These are phyloP conservation scores for Fomitopsis pinicola DNA, from an alignment of 1,284 basidiomycete genomes.

Conservation along the genomic window DNA sequence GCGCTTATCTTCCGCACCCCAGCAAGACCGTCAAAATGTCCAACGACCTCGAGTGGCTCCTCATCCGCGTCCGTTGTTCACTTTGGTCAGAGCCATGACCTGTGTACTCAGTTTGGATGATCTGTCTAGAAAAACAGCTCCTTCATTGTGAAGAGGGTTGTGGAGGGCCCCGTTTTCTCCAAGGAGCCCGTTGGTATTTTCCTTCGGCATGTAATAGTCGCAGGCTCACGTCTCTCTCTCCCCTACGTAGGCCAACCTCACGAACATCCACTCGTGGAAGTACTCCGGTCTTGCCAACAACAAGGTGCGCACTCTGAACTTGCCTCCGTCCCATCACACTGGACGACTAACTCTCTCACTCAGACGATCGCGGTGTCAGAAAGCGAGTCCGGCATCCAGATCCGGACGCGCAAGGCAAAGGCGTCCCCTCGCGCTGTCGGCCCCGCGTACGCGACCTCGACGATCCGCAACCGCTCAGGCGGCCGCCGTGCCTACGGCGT, in stretches of 20 bases:
- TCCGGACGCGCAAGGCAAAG: slow-evolving; percentile 69
- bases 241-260: slow-evolving; percentile 74
- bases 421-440: slow-evolving; percentile 54
- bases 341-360: background rate
- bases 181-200: slow-evolving; percentile 71
- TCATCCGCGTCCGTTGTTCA: slow-evolving; percentile 69
- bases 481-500: slow-evolving; percentile 73
- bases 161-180: slow-evolving; percentile 76
- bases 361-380: slow-evolving; percentile 69
- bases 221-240: background rate
- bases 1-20: slow-evolving; percentile 16
- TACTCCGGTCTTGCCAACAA: slow-evolving; percentile 84
- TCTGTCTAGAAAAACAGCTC: slow-evolving; percentile 70
- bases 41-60: slow-evolving; percentile 86
- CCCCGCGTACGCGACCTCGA: slow-evolving; percentile 42
- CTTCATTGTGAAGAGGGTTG: slow-evolving; percentile 74
- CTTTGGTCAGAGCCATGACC: background rate
- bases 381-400: slow-evolving; percentile 55
- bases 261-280: slow-evolving; percentile 84
- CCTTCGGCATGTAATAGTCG: background rate
- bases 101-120: slow-evolving; percentile 1
- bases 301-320: slow-evolving; percentile 48
- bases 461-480: slow-evolving; percentile 71
- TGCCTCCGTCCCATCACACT: background rate
- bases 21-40: slow-evolving; percentile 53